Base-by-base conservation (phyloP, 768 basidiomycete species). In the Calocera viscosa region DNA sequence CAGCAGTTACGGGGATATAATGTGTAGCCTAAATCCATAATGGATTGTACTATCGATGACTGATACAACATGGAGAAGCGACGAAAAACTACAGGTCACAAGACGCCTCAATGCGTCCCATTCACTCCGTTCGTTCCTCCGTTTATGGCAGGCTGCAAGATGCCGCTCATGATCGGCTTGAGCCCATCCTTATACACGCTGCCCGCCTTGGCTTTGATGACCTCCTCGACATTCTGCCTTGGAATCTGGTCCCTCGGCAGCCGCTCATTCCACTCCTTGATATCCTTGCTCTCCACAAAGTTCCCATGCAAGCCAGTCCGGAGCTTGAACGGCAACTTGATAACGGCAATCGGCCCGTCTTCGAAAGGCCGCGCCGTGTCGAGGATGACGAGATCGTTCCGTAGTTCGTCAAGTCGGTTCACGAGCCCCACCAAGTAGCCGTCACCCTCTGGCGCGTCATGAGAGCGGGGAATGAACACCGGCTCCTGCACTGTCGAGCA, bases 361-460 rank as follows among this genome's bases (percentile, higher is more conserved):
- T 60, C 53, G 30, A 60, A 60, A 12, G 53, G 53, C 24, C 53
- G 53, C 26, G 53, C 53, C 2, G 53, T 60, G 26, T 60, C 53
- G 16, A 60, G 53, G 24, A 60, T 60, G 8, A 60, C 53, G 26
- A 60, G 53, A 26, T 60, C 53, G 53, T 60, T 60, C 14, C 53
- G 53, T 8, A 60, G 53, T 22, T 60, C 53, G 30, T 63, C 53
- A 26, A 67, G 38, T n/a, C 64, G 40, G 17, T 65, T 65, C 28
- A 66, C 41, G 65, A 66, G 65, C 35, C 65, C 66, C 17, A 68
- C 53, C 17, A 68, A 43, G 19, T 17, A 68, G 22, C 64, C 67
- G 43, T 68, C 67, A 7, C 65, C 67, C 41, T 68, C 67, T 17
- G 67, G 66, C 1, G 67, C 65, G 17, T 66, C 41, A 7, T 66